Base-by-base conservation (phyloP, 768 basidiomycete genomes). In the Boletus tomentosulus region DNA sequence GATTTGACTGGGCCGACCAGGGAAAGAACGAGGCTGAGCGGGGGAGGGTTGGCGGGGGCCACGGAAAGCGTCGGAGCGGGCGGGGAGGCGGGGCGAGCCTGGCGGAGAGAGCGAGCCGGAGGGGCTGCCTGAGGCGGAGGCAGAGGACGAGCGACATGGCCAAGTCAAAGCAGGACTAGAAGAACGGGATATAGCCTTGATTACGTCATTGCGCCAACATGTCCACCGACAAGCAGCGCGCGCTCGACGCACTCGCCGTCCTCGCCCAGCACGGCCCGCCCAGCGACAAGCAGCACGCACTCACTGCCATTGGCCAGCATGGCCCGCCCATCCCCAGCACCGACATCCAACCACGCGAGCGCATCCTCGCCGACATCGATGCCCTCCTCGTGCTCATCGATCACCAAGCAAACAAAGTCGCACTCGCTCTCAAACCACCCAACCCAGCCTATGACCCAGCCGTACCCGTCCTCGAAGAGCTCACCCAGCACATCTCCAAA, bases 351-450 rank as follows among this genome's bases (percentile, higher is more conserved):
- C 41, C 46, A 1, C 13, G 71, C 42, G 58, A 69, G 27, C 66
- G 77, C 51, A 58, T 89, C 44, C 78, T 74, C 57, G 74, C 75
- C 33, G 87, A 89, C 62, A 67, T 85, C 16, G 53, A 82, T 22
- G 77, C 82, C 2, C 69, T 88, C 34, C 73, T 87, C 43, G 72
- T 80, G 5, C 74, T 87, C 57, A 62, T 87, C n/a, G 73, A 85
- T 65, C 67, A 72, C 22, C 69, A 77, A 30, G 71, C 78, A 5
- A 87, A 85, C 19, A 87, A 85, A 62, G 66, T 86, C 25, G 74
- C 87, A 4, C 76, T 89, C 33, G 74, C 79, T 1, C 74, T 87
- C 48, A 87, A 84, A 41, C 83, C 85, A 6, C 67, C 80, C 4
- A 71, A 75, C 1, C 82, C 82, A 1, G 71, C 82, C 5, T 78